Conservation (phyloP, 495 filamentous ascomycete genomes). For the Penicillium salamii region DNA sequence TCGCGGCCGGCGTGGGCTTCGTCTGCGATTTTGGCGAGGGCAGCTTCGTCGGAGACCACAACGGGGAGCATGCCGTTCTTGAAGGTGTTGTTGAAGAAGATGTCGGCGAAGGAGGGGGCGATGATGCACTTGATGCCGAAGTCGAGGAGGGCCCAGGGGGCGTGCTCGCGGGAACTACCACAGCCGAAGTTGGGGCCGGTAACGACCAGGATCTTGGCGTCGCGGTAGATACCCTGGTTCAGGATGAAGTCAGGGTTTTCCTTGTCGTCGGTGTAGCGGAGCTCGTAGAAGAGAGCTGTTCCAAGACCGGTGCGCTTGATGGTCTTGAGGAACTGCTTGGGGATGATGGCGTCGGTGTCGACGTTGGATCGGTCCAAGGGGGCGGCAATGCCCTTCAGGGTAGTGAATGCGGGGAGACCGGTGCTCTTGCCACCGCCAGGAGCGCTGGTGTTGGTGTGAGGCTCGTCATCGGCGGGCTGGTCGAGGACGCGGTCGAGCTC, state of each 20-base stretch:
- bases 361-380: conserved; percentile 86
- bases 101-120: conserved; percentile 90
- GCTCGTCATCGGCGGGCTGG: conserved; percentile 66
- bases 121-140: conserved; percentile 95
- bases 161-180: conserved; percentile 90
- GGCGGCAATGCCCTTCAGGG: conserved; percentile 82
- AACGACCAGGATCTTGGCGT: conserved; percentile 86
- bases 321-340: conserved; percentile 98
- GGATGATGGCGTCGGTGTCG: conserved; percentile 98
- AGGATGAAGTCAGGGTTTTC: conserved; percentile 83
- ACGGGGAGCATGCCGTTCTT: conserved; percentile 99
- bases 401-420: conserved; percentile 78
- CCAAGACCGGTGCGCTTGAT: conserved; percentile 97
- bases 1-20: conserved; percentile 82
- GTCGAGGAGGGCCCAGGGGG: conserved; percentile 94
- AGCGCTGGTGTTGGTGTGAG: conserved; percentile 54
- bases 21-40: conserved; percentile 67
- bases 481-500: conserved; percentile 76
- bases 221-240: conserved; percentile 83
- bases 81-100: conserved; percentile 99
- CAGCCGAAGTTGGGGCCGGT: conserved; percentile 96
- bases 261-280: conserved; percentile 72
- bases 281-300: conserved; percentile 78
- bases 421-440: conserved; percentile 42
- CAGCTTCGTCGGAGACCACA: conserved; percentile 62